Evolutionary conservation across 2,329 filamentous ascomycete species (phyloP).

Genomic region (Delphinella strobiligena): DNA sequence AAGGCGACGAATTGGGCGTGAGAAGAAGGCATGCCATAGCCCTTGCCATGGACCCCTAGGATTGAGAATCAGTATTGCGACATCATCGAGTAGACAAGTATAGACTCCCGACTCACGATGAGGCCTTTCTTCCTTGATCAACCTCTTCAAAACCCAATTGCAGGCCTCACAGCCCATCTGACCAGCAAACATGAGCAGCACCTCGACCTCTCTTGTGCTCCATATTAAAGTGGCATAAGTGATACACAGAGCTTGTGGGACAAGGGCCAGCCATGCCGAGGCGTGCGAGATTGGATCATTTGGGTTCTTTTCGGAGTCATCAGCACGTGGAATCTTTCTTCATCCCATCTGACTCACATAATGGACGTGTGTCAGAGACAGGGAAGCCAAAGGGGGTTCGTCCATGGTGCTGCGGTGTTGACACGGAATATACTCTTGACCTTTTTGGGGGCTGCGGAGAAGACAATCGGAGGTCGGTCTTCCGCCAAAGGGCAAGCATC

Average conservation of each 20-base stretch:
- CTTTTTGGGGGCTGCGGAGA: too few relatives aligned
- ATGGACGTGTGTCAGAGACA: not conserved
- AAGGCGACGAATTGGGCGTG: slow-evolving; percentile 92
- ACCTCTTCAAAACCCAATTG: slow-evolving; percentile 79
- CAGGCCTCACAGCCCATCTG: slow-evolving; percentile 84
- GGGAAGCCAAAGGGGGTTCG: not conserved
- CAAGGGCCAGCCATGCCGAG: slow-evolving; percentile 86
- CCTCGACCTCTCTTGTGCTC: slow-evolving; percentile 81
- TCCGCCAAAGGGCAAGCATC: too few relatives aligned
- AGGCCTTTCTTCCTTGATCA: slow-evolving; percentile 86
- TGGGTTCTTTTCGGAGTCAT: too few relatives aligned
- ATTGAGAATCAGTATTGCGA: not conserved
- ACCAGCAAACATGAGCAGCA: slow-evolving; percentile 79
- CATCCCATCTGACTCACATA: too few relatives aligned
- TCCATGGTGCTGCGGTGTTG: too few relatives aligned
- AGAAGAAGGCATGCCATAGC: slow-evolving; percentile 94
- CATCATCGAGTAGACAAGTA: not conserved
- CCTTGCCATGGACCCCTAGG: slow-evolving; percentile 60
- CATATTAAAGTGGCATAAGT: slow-evolving; percentile 83
- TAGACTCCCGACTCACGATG: slow-evolving; percentile 46
- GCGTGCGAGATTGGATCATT: slow-evolving; percentile 71
- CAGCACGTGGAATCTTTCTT: too few relatives aligned
- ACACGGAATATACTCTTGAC: too few relatives aligned
- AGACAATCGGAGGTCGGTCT: too few relatives aligned
- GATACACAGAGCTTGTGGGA: slow-evolving; percentile 83